A percentile compares a stretch with the other conserved stretches of the same genome.
These are phyloP conservation scores for Didymella exigua DNA, from an alignment of 2,329 filamentous ascomycete genomes.

Conservation along the genomic window DNA sequence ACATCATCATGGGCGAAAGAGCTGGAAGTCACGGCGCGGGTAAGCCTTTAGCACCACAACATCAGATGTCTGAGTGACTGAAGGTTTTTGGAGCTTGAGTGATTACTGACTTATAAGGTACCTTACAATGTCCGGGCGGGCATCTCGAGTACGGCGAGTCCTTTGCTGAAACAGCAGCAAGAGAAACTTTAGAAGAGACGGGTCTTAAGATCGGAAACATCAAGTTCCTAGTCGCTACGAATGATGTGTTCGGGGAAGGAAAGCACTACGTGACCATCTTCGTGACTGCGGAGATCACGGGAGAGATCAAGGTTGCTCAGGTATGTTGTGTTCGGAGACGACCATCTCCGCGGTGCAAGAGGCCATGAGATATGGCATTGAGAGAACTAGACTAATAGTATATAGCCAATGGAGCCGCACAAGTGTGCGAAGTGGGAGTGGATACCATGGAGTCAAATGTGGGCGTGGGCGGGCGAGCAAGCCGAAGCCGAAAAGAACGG, in stretches of 20 bases:
- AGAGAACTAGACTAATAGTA: conserved; percentile 1
- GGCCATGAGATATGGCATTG: no score
- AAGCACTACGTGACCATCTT: conserved; percentile 81
- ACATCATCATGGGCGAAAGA: conserved; percentile 56
- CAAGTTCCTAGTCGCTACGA: conserved; percentile 66
- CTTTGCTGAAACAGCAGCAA: conserved; percentile 65
- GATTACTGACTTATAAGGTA: conserved; percentile 50
- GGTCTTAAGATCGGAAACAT: conserved; percentile 58
- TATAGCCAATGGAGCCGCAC: conserved; percentile 53
- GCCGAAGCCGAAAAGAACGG: conserved; percentile 36
- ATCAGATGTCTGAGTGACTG: background rate
- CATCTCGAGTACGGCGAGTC: conserved; percentile 74
- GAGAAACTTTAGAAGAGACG: conserved; percentile 75
- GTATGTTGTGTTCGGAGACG: conserved; percentile 48
- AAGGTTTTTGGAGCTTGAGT: background rate
- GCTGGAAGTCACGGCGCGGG: conserved; percentile 56
- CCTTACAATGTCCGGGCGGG: conserved; percentile 73
- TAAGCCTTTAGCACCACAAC: conserved; percentile 24
- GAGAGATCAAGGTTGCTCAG: conserved; percentile 57
- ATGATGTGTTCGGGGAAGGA: conserved; percentile 66
- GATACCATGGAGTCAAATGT: conserved; percentile 57
- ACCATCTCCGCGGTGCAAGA: background rate
- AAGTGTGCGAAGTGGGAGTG: conserved; percentile 64
- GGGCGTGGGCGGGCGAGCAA: conserved; percentile 44
- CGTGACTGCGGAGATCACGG: conserved; percentile 59